Evolutionary conservation across 805 yeast species (phyloP), one percentile per base, ranked within the genome.

Genomic region (Kuraishia floccosa): DNA sequence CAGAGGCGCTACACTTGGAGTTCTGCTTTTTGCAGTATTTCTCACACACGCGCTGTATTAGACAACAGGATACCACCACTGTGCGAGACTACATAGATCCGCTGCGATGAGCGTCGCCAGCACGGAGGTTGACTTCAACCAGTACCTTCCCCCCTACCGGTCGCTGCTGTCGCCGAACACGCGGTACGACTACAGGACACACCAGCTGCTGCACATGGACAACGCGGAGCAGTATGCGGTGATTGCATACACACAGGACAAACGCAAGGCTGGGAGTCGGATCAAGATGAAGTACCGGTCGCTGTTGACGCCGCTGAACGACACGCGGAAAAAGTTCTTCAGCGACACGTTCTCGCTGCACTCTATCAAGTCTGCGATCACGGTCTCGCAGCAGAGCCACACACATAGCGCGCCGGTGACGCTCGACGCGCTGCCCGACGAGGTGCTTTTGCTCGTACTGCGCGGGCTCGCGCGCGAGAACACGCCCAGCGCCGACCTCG

Each of bases 101-200:
- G n/a, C n/a, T n/a, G n/a, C n/a, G n/a, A n/a, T n/a, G n/a, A n/a
- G n/a, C n/a, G n/a, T n/a, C n/a, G n/a, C n/a, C n/a, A n/a, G n/a
- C n/a, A n/a, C n/a, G n/a, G n/a, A n/a, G n/a, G n/a, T n/a, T n/a
- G n/a, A n/a, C n/a, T n/a, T 30, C 17, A 34, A 41, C 21, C 30
- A 41, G 14, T 56, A 60, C 42, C 50, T 68, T 17, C 74, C 74
- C 6, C 68, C 76, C 2, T 71, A 71, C 44, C 54, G 76, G 26
- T 68, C 75, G 4, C 52, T 71, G 17, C 47, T 71, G 17, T 60
- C 58, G 25, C 76, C 76, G 1, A 53, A 50, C 30, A 61, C 63
- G 8, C 52, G 60, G 14, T 71, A 68, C 42, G 77, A 71, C 43
- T 71, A 71, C 46, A 50, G 54, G 30, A 58, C 65, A 4, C 74